phyloP scores from a whole-genome alignment of 2,329 filamentous ascomycete genomes.

The Penicillium concentricum region DNA sequence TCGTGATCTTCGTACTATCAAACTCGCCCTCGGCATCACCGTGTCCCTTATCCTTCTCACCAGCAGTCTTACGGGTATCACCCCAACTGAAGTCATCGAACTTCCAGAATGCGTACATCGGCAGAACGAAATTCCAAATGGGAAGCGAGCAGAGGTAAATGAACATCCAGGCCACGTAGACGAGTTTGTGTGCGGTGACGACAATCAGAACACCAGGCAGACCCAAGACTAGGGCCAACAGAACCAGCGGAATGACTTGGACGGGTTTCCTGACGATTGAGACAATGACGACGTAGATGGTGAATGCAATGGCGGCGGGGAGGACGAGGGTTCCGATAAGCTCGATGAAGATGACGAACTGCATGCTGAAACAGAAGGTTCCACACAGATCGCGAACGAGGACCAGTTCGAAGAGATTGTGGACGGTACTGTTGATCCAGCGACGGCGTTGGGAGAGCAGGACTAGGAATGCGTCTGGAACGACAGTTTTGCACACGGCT shows the following conservation, averaged over 20 bases:
- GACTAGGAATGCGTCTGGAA: conserved; percentile 89
- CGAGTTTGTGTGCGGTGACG: conserved; percentile 86
- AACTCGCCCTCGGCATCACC: conserved; percentile 88
- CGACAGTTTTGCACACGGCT: conserved; percentile 97
- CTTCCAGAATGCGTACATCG: conserved; percentile 96
- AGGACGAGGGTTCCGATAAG: conserved; percentile 91
- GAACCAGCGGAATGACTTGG: conserved; percentile 85
- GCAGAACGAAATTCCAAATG: conserved; percentile 96
- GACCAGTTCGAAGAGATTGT: conserved; percentile 97
- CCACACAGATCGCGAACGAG: conserved; percentile 94
- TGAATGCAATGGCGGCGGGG: conserved; percentile 94
- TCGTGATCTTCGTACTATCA: conserved; percentile 97
- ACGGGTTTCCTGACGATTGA: conserved; percentile 75
- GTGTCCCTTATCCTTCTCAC: conserved; percentile 85
- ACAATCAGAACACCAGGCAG: conserved; percentile 89
- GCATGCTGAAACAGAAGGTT: conserved; percentile 99
- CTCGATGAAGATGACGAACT: conserved; percentile 96
- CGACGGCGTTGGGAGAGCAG: conserved; percentile 89
- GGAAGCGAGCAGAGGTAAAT: conserved; percentile 93
- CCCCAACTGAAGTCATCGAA: conserved; percentile 99
- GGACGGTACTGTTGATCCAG: conserved; percentile 99
- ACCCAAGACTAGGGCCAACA: conserved; percentile 87
- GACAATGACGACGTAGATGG: conserved; percentile 88
- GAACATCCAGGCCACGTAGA: conserved; percentile 94
- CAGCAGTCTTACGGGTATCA: conserved; percentile 91